phyloP scores from a whole-genome alignment of 345 rosid species.

The Turnera subulata region DNA sequence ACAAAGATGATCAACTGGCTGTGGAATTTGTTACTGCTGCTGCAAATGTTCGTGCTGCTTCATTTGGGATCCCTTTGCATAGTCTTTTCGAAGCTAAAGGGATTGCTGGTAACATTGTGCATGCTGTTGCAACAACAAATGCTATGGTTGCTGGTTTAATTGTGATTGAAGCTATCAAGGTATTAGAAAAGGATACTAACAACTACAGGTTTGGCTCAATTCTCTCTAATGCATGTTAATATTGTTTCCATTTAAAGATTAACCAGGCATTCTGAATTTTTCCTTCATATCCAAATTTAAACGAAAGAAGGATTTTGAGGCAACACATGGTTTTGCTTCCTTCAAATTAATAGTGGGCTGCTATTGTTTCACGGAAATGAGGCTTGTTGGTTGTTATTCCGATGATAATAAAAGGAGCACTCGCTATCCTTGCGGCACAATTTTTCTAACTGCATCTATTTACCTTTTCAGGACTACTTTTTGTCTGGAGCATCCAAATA shows the following conservation, averaged over 20 bases:
- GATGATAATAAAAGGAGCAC: neutral
- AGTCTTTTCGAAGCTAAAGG: slow-evolving; percentile 99
- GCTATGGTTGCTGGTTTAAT: slow-evolving; percentile 92
- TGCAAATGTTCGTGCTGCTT: slow-evolving; percentile 93
- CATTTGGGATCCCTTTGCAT: slow-evolving; percentile 87
- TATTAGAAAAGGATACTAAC: slow-evolving; percentile 58
- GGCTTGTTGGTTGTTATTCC: neutral
- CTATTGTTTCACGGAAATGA: too few species aligned
- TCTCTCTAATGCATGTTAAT: slow-evolving; percentile 5
- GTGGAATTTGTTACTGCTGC: slow-evolving; percentile 98
- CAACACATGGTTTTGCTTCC: neutral
- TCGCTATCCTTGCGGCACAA: neutral
- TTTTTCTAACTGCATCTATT: slow-evolving; percentile 8
- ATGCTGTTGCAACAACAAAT: slow-evolving; percentile 98
- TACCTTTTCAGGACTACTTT: slow-evolving; percentile 75
- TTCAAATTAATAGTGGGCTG: neutral
- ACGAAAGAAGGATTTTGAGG: neutral
- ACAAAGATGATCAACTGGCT: slow-evolving; percentile 98
- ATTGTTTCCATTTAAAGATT: neutral
- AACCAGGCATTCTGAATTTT: neutral
- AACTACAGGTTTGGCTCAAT: slow-evolving; percentile 60
- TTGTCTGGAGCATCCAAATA: slow-evolving; percentile 82
- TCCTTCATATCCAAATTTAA: too few species aligned
- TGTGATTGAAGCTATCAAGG: slow-evolving; percentile 96
- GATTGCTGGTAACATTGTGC: slow-evolving; percentile 97